Conservation (phyloP, 148 eudicot species). For the Amaranthus palmeri region DNA sequence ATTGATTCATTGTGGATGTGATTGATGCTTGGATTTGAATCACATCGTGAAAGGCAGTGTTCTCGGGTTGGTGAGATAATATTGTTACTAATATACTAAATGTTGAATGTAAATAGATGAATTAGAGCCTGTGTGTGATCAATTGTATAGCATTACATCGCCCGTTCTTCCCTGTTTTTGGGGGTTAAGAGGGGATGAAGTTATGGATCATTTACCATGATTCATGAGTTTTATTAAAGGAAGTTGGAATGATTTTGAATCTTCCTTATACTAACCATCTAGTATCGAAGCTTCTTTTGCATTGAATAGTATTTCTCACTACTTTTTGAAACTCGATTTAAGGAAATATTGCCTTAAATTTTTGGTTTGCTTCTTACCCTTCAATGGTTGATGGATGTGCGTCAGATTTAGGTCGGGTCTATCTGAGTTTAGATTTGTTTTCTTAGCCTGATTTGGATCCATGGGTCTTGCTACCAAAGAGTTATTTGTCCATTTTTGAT, state of each 20-base stretch:
- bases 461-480: too few species aligned
- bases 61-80: constrained; percentile 15
- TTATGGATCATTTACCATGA: constrained; percentile 16
- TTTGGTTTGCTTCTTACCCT: too few species aligned
- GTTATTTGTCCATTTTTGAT: too few species aligned
- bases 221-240: constrained; percentile 18
- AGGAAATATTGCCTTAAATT: neutral
- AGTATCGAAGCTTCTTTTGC: too few species aligned
- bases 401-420: too few species aligned
- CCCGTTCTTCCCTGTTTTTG: constrained; percentile 15
- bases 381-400: too few species aligned
- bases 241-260: constrained; percentile 8
- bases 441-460: too few species aligned
- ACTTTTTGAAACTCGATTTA: neutral
- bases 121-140: constrained; percentile 35
- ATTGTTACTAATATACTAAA: constrained; percentile 12
- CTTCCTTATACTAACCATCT: neutral
- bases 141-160: constrained; percentile 41
- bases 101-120: constrained; percentile 31
- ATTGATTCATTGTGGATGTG: constrained; percentile 17
- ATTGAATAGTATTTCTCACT: neutral
- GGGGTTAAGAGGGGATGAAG: constrained; percentile 19
- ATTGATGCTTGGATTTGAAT: constrained; percentile 20
- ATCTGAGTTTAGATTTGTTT: too few species aligned
- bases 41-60: constrained; percentile 11